Conservation (phyloP, 176 grass and related monocot species). For the Neostapfia colusana region DNA sequence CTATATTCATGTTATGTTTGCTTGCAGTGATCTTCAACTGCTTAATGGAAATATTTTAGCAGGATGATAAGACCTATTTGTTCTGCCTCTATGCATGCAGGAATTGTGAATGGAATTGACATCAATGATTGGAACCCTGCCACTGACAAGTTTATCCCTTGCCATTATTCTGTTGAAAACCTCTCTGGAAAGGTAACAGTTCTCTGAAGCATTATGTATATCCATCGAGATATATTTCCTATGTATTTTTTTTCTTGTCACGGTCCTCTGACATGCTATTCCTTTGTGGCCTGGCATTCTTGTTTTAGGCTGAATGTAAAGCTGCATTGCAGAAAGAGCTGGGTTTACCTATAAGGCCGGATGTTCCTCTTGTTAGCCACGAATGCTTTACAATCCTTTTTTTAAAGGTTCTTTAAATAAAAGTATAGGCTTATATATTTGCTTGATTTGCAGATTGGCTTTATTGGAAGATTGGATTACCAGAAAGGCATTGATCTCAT, state of each 20-base stretch:
- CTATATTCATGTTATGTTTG: conserved; percentile 28
- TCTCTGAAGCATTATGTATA: conserved; percentile 8
- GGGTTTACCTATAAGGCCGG: conserved; percentile 63
- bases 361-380: conserved; percentile 73
- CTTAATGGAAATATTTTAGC: conserved; percentile 16
- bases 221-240: neutral
- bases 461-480: conserved; percentile 98
- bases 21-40: conserved; percentile 26
- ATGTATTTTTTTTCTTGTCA: neutral
- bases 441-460: conserved; percentile 75
- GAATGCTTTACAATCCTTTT: neutral
- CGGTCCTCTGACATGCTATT: conserved; percentile 15
- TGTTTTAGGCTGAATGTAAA: conserved; percentile 83
- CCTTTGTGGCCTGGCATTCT: conserved; percentile 3
- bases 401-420: neutral
- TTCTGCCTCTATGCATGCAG: conserved; percentile 41
- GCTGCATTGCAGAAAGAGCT: conserved; percentile 80
- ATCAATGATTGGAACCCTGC: conserved; percentile 80
- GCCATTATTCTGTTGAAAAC: conserved; percentile 76
- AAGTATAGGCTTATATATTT: conserved; percentile 37
- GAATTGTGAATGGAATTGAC: conserved; percentile 97
- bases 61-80: conserved; percentile 16
- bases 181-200: conserved; percentile 85
- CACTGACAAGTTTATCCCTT: conserved; percentile 70
- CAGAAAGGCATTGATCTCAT: conserved; percentile 98